Evolutionary conservation across 23 red algal species (phyloP).

Genomic region (Cyanidioschyzon merolae): DNA sequence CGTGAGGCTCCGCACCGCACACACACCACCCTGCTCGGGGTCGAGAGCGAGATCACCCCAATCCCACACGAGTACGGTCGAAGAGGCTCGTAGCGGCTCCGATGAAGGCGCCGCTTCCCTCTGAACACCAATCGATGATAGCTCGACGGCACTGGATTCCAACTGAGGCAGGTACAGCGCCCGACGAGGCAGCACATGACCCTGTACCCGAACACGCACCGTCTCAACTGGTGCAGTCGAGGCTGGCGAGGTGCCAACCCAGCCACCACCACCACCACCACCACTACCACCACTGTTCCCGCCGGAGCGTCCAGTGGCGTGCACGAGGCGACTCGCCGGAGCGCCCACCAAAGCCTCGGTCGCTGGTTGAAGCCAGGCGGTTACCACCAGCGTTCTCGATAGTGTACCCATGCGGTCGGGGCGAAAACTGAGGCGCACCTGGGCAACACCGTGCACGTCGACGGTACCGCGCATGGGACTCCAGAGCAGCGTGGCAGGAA

Average conservation of each 20-base stretch:
- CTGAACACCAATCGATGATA: not conserved
- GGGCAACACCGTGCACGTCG: conserved; percentile 4
- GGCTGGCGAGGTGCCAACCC: not conserved
- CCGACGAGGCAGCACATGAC: not conserved
- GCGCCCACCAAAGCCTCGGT: not conserved
- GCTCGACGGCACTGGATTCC: not conserved
- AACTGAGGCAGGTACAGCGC: not conserved
- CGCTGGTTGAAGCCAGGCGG: not conserved
- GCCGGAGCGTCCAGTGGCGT: no score
- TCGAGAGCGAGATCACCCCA: not conserved
- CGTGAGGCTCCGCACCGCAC: not conserved
- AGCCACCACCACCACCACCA: not conserved
- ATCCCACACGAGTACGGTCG: not conserved
- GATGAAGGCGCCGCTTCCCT: not conserved
- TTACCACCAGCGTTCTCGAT: not conserved
- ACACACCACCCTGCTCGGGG: not conserved
- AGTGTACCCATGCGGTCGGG: not conserved
- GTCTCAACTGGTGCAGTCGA: not conserved
- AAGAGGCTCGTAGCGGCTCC: no score
- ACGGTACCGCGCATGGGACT: not conserved
- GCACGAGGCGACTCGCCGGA: no score
- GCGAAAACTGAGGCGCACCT: not conserved
- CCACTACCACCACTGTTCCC: not conserved
- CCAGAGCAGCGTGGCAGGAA: conserved; percentile 3
- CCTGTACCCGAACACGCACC: not conserved